Conservation (phyloP, 495 filamentous ascomycete species). For the Penicillium dipodomyicola region DNA sequence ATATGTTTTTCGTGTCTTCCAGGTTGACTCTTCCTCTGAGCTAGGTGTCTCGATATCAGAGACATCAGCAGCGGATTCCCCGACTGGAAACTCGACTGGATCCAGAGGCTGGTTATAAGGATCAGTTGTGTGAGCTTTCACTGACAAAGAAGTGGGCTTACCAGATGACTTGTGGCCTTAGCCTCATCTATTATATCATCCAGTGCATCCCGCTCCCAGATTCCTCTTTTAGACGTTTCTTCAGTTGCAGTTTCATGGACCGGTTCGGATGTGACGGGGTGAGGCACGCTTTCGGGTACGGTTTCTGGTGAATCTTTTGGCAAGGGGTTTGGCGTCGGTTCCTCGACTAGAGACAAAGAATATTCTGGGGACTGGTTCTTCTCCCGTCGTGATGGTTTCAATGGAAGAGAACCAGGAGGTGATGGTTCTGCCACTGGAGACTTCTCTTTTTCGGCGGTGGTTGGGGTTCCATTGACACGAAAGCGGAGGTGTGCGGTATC, state of each 20-base stretch:
- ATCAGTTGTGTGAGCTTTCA: neutral
- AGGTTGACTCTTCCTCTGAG: slow-evolving; percentile 14
- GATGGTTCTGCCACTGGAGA: slow-evolving; percentile 3
- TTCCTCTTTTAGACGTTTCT: neutral
- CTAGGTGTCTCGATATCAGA: slow-evolving; percentile 27
- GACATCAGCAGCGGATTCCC: slow-evolving; percentile 20
- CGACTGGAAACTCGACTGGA: slow-evolving; percentile 28
- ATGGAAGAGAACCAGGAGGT: slow-evolving; percentile 18
- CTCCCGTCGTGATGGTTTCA: slow-evolving; percentile 32
- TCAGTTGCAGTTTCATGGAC: neutral
- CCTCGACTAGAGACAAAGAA: slow-evolving; percentile 11
- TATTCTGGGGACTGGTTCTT: slow-evolving; percentile 17
- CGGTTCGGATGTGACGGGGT: neutral
- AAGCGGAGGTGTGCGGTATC: slow-evolving; percentile 60
- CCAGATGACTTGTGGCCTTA: slow-evolving; percentile 52
- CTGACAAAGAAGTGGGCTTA: slow-evolving; percentile 21
- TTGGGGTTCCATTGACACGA: slow-evolving; percentile 46
- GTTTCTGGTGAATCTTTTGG: neutral
- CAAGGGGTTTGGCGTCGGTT: neutral
- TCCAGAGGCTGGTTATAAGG: slow-evolving; percentile 41
- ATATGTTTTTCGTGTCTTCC: slow-evolving; percentile 31
- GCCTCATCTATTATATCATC: slow-evolving; percentile 59
- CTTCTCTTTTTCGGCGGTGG: slow-evolving; percentile 8
- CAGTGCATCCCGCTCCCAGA: slow-evolving; percentile 45
- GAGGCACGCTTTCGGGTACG: neutral